phyloP scores from a whole-genome alignment of 108 stramenopile species.

The Mediolabrus comicus region DNA sequence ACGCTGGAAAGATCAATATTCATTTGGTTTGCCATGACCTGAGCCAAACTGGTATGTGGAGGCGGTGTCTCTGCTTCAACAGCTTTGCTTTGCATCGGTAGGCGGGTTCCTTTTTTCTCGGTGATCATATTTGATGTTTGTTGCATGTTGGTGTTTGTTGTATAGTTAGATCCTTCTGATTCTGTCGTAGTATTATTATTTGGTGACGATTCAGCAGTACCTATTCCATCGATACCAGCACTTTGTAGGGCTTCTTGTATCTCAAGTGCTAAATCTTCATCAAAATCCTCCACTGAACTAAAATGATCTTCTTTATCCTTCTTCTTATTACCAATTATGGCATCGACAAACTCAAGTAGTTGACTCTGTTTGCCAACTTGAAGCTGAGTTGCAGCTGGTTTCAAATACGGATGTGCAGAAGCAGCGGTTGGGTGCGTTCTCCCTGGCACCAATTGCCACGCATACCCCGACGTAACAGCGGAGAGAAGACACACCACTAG shows the following conservation, averaged over 20 bases:
- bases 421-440: neutral
- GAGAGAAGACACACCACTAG: neutral
- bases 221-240: neutral
- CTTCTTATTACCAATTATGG: neutral
- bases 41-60: constrained; percentile 38
- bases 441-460: neutral
- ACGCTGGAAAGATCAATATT: constrained; percentile 32
- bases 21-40: constrained; percentile 45
- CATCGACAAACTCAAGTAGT: constrained; percentile 2
- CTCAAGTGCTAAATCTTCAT: constrained; percentile 18
- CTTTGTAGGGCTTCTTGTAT: constrained; percentile 9
- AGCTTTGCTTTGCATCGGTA: neutral
- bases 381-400: neutral
- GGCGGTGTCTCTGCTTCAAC: neutral
- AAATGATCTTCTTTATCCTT: neutral
- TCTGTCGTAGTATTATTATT: neutral
- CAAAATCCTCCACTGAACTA: constrained; percentile 13
- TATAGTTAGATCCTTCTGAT: neutral
- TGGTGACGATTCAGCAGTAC: neutral
- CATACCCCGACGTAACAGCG: neutral
- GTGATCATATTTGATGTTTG: neutral
- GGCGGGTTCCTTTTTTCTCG: neutral
- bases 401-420: neutral
- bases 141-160: neutral
- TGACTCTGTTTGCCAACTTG: neutral